Base-by-base conservation (phyloP, 2,329 filamentous ascomycete genomes). In the Sclerotinia minor region DNA sequence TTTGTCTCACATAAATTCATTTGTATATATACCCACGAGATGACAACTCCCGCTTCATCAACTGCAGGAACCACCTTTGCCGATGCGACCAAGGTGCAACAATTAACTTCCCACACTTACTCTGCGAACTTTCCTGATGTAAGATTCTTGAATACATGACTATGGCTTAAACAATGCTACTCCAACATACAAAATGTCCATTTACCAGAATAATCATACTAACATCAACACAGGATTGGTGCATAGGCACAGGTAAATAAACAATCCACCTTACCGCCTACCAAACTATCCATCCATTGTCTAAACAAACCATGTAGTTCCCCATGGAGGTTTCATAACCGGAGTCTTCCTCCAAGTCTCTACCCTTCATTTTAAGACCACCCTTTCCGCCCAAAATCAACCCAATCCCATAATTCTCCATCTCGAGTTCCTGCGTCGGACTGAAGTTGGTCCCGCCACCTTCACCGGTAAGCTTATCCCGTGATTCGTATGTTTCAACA, bases 301-400 rank as follows among this genome's bases (percentile, higher is more conserved):
- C 45, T 66, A 29, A 47, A 45, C 66, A 65, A 54, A 26, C 21
- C n/a, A 44, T 57, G 47, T 74, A 89, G 89, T 92, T 17, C 89
- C 89, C 7, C 88, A 92, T 76, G 89, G 89, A 64, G 89, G 89
- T 68, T 90, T 89, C 73, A 85, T 90, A 21, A 88, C 88, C 13
- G 83, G 87, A 0, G 81, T 84, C 60, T 83, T 92, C 70, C 82
- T 89, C 70, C 81, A 83, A 65, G 85, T 87, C 24, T 86, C 86
- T 32, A 78, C 79, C 13, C 81, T 79, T 2, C 88, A 91, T 77
- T 89, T 89, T 79, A 77, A 71, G 35, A 84, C 82, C 8, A 84
- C 87, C 7, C 83, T 89, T 26, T 79, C 81, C 69, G 80, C 83
- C 63, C 84, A 84, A 63, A 83, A 85, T 68, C 85, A 87, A 76